Percentiles rank a stretch among this genome's conserved stretches.
Evolutionary conservation across 768 basidiomycete species (phyloP).

Genomic region (Rhodotorula paludigena): DNA sequence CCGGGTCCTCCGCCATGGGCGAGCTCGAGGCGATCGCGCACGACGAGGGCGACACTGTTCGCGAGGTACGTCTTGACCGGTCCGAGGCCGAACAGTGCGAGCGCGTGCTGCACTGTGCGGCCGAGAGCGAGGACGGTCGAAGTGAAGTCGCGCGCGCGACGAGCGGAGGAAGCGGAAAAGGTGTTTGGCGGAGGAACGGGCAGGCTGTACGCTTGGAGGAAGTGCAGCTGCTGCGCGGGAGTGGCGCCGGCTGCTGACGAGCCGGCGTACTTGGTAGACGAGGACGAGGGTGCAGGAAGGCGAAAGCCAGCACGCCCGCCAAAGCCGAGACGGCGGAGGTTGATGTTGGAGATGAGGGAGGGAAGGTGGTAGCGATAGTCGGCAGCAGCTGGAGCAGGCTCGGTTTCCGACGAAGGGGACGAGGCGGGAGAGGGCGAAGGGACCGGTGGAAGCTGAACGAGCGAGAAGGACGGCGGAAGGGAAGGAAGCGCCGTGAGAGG

Average conservation of each 20-base stretch:
- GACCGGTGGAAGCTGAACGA: slow-evolving; percentile 1
- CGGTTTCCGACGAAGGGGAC: neutral
- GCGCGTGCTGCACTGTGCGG: slow-evolving; percentile 31
- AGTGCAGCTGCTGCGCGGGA: slow-evolving; percentile 9
- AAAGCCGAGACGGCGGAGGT: slow-evolving; percentile 8
- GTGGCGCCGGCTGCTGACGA: neutral
- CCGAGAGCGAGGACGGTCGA: slow-evolving; percentile 15
- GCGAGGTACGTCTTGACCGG: slow-evolving; percentile 5
- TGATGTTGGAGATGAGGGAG: slow-evolving; percentile 7
- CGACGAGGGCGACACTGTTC: neutral
- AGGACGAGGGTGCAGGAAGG: neutral
- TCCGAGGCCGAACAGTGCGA: slow-evolving; percentile 33
- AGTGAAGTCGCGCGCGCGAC: neutral
- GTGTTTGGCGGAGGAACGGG: neutral
- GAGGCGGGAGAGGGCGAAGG: neutral
- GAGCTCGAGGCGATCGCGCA: neutral
- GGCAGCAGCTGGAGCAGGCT: neutral
- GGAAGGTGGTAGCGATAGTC: neutral
- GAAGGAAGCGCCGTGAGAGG: slow-evolving; percentile 2
- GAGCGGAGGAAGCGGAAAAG: neutral
- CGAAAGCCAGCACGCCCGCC: slow-evolving; percentile 5
- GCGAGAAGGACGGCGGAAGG: neutral
- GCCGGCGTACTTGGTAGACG: neutral
- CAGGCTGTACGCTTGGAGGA: slow-evolving; percentile 2
- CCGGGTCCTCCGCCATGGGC: neutral